Evolutionary conservation across 73 alveolate species (phyloP), one percentile per base, ranked within the genome.

Genomic region (Symbiodinium natans): DNA sequence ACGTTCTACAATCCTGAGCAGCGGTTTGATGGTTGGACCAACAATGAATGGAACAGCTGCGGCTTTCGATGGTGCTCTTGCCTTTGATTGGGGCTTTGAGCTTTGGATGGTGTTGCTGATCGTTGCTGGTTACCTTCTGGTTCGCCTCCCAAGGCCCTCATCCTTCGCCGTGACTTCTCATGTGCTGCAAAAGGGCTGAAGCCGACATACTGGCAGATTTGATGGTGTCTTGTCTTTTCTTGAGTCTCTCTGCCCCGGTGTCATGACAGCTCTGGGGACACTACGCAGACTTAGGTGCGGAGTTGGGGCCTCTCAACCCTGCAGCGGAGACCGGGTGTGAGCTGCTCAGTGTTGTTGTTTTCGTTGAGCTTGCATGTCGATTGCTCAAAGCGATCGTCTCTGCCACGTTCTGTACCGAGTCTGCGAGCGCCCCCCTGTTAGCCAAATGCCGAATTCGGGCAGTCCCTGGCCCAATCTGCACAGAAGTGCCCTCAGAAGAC

Each of bases 11-110:
- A 86, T 48, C 40, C 40, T 27, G 93, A 86, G 56, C 93, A 82
- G 1, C 93, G 93, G 23, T 86, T 86, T 23, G 93, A 86, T 56
- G 93, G 93, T 17, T 86, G 93, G 93, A 86, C 93, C 83, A 46
- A 54, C 6, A 46, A 46, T 6, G 59, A 46, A 46, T 46, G 59
- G 59, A 86, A 82, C 52, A 42, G 82, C 40, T 86, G 93, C 63
- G 93, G 93, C n/a, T 19, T 33, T 48, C 52, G 38, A 17, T 86
- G 93, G 93, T 39, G 25, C 84, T 23, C 59, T 46, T 6, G 21
- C 13, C 59, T 13, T 9, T 46, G 59, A 6, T 46, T 46, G 6
- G 59, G 59, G 59, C 59, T 13, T 13, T 46, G 13, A 46, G 13
- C 59, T 13, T 13, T 46, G 59, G 13, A 46, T n/a, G n/a, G n/a